Base-by-base conservation (phyloP, 768 basidiomycete genomes). In the Phylloporus sp. region DNA sequence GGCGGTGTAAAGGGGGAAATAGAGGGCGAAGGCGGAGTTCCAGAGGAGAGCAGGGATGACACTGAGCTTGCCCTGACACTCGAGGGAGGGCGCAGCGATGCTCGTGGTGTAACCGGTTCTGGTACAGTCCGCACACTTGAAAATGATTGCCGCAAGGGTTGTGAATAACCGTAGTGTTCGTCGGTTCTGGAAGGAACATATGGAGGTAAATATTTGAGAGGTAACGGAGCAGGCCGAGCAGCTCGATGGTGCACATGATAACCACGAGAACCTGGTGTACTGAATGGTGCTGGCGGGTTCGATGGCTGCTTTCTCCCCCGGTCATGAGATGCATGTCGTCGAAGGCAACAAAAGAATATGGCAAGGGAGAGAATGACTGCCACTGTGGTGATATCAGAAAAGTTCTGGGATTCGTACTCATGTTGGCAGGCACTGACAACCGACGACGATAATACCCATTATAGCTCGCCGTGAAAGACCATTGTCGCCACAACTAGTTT, bases 361-460 rank as follows among this genome's bases (percentile, higher is more conserved):
- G 14, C 0, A 15, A 54, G 5, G 6, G 53, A 17, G 20, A 46
- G 0, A 13, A 34, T 4, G 6, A 53, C 0, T 1, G 13, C 20
- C 5, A 3, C 49, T 56, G 23, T 26, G n/a, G 34, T 20, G 8
- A 9, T 23, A 37, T 62, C 24, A 62, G 45, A 44, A 4, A 5
- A 22, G 3, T 7, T 27, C 17, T 9, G 11, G 38, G 3, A 9
- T 20, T n/a, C n/a, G n/a, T n/a, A n/a, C n/a, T n/a, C 7, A 10
- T 22, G 4, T 17, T 33, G 18, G 2, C 15, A 20, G 20, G 46
- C 31, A 47, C 60, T 49, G 2, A 60, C 61, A 58, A 35, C 23
- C 9, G 4, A 5, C 28, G 15, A 10, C 31, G 10, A 45, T 11
- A 14, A 41, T 9, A n/a, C 17, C 21, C 8, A 42, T 26, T 33